These are phyloP conservation scores for Apiospora pterosperma DNA, from an alignment of 2,329 filamentous ascomycete genomes.

Conservation along the genomic window DNA sequence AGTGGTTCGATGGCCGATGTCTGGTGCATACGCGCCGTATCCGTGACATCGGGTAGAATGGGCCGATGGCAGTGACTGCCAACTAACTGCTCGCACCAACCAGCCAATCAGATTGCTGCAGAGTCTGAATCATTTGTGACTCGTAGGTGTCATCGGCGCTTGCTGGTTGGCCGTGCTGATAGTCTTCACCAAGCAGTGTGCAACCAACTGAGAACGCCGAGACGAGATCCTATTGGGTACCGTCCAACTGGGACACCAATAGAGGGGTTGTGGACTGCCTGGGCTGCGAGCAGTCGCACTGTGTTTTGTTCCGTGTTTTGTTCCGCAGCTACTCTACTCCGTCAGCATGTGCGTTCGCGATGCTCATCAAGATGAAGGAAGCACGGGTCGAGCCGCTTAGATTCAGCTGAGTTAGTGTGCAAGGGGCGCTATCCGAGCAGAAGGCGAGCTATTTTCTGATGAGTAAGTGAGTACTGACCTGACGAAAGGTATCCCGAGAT, in stretches of 20 bases:
- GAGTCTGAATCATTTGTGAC: background rate
- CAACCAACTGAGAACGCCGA: background rate
- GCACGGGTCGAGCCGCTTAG: background rate
- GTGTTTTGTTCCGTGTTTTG: no score
- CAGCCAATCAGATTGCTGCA: no score
- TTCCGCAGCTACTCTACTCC: no score
- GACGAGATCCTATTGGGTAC: background rate
- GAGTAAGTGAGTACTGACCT: background rate
- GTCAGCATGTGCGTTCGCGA: background rate
- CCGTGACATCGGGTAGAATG: no score
- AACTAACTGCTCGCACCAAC: no score
- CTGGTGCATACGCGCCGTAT: no score
- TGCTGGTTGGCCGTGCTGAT: background rate
- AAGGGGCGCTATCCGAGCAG: slow-evolving; percentile 11
- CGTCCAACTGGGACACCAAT: background rate
- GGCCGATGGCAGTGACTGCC: no score
- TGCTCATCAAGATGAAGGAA: background rate
- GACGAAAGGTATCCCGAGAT: slow-evolving; percentile 26
- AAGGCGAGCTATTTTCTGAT: slow-evolving; percentile 7
- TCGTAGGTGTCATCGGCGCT: background rate
- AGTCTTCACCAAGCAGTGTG: background rate
- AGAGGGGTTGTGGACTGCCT: background rate
- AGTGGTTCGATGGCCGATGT: no score
- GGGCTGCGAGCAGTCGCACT: background rate
- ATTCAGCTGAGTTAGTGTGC: background rate